phyloP scores from a whole-genome alignment of 495 filamentous ascomycete genomes.

The Hypoxylon rickii region DNA sequence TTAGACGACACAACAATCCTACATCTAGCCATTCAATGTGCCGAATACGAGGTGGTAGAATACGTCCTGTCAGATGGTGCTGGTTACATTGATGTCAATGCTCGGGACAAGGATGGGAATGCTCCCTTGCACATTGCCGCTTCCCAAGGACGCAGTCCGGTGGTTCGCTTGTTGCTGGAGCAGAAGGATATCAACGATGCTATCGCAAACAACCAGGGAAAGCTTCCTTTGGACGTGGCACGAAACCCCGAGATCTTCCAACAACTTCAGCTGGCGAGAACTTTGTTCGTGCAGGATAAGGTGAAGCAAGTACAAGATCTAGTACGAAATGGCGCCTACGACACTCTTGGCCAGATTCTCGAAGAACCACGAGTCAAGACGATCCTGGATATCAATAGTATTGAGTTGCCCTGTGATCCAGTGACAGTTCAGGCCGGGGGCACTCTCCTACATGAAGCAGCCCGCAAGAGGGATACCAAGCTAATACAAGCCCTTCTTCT shows the following conservation, averaged over 20 bases:
- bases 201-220: constrained; percentile 84
- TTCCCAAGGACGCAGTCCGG: constrained; percentile 73
- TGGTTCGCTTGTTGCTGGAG: constrained; percentile 81
- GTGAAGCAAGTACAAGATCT: constrained; percentile 80
- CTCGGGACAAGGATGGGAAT: constrained; percentile 88
- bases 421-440: constrained; percentile 76
- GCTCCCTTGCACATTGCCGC: constrained; percentile 90
- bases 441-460: constrained; percentile 91
- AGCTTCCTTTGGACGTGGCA: constrained; percentile 85
- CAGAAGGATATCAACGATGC: constrained; percentile 85
- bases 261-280: constrained; percentile 87
- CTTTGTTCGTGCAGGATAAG: constrained; percentile 85
- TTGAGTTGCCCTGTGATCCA: constrained; percentile 83
- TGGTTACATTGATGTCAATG: constrained; percentile 78
- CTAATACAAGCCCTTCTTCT: constrained; percentile 87
- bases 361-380: constrained; percentile 83
- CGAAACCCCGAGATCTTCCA: constrained; percentile 94
- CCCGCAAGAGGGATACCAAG: constrained; percentile 78
- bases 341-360: constrained; percentile 74
- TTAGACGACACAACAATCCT: constrained; percentile 85
- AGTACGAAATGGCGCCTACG: constrained; percentile 72
- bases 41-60: constrained; percentile 93
- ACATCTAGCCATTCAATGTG: constrained; percentile 96
- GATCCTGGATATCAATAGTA: constrained; percentile 85
- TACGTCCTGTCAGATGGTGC: constrained; percentile 78